phyloP scores from a whole-genome alignment of 2,329 filamentous ascomycete species.

The Trichoderma harzianum region DNA sequence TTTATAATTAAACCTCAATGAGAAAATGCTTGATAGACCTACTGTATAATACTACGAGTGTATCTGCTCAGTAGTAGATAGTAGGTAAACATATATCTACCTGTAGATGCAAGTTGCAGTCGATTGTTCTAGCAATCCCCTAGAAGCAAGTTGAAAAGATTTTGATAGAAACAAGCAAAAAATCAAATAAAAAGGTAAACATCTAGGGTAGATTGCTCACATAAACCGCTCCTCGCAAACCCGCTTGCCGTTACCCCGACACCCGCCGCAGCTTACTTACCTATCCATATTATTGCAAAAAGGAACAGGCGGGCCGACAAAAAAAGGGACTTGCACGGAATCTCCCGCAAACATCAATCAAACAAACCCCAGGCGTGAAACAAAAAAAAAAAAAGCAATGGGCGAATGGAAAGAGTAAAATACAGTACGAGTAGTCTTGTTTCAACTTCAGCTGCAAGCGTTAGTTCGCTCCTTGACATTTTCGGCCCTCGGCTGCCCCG shows the following conservation, averaged over 20 bases:
- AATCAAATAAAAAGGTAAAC: background rate
- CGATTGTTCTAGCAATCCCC: too few species aligned
- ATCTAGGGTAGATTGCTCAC: background rate
- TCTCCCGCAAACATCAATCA: background rate
- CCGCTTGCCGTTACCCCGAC: background rate
- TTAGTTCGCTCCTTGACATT: background rate
- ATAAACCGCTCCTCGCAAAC: background rate
- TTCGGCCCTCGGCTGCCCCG: background rate
- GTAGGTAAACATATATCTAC: background rate
- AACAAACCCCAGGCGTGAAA: conserved; percentile 6
- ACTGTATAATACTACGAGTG: background rate
- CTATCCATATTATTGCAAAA: too few species aligned
- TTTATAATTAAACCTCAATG: too few species aligned
- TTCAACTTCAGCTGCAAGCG: conserved; percentile 9
- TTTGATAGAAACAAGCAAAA: background rate
- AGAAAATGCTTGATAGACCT: background rate
- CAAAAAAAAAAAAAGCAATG: background rate
- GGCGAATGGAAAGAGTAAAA: background rate
- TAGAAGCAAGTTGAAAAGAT: background rate
- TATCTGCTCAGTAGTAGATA: background rate
- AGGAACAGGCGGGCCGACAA: too few species aligned
- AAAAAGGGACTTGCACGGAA: background rate
- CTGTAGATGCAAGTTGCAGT: background rate
- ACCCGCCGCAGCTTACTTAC: background rate
- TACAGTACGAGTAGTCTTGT: background rate